Evolutionary conservation across 2,329 filamentous ascomycete species (phyloP), one percentile per base, ranked within the genome.

Genomic region (Trichocomaceae sp.): DNA sequence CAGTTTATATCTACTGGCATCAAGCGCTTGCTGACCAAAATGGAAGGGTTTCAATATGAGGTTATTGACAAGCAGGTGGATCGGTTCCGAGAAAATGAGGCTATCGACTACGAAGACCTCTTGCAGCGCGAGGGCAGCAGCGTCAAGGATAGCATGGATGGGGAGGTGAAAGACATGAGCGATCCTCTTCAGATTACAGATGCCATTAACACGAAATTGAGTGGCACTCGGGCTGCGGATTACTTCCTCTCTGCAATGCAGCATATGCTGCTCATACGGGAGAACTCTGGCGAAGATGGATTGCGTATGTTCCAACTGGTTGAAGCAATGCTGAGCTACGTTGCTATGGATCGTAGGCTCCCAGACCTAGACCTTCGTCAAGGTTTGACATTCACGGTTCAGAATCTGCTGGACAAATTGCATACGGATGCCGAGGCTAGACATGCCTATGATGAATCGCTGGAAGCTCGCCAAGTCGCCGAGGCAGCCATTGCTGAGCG

Each of bases 341-440:
- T 99, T 59, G 92, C 92, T 64, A 99, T 99, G 92, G 93, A 99
- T 72, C 83, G 93, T 66, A 83, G 93, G 60, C 74, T 97, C 60
- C 93, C 93, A 39, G 92, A 99, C 72, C 92, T 97, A 84, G 93
- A 99, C 70, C 82, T 99, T 57, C 96, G 96, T 76, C 92, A 97
- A 71, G 95, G 90, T 67, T 82, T 99, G 61, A 96, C 95, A 70
- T 97, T 97, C 66, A 96, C 92, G 0, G 93, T 99, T 9, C 93
- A 97, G 74, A 95, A 84, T 70, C 79, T 99, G 62, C 79, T 99
- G 59, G 93, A 97, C 75, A 95, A 95, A 74, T 79, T 99, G 51
- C 93, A 97, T 68, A 97, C 93, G 1, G 93, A 99, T 73, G 91
- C 89, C 0, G 93, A 99, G 72, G 92, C 93, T 48, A 83, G 92